Percentiles rank a stretch among this genome's conserved stretches.
These are phyloP conservation scores for Paralagenidium karlingii DNA, from an alignment of 352 stramenopile species.

Conservation along the genomic window DNA sequence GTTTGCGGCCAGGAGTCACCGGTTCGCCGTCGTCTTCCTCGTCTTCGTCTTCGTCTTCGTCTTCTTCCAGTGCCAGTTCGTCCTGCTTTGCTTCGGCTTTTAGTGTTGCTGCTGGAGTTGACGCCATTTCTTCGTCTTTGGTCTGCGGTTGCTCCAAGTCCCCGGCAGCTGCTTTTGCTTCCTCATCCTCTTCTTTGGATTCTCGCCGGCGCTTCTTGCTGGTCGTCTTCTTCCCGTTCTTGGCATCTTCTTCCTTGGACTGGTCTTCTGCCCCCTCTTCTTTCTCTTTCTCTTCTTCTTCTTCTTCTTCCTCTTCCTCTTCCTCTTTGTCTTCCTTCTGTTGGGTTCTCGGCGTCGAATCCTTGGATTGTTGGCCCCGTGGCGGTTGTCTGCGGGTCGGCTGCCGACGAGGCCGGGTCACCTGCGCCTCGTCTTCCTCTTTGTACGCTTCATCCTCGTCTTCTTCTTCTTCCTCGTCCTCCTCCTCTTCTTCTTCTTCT, in stretches of 20 bases:
- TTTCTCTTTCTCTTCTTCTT: conserved; percentile 14
- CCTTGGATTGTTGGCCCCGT: too few relatives aligned
- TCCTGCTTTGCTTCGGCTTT: conserved; percentile 2
- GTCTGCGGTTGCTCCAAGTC: conserved; percentile 10
- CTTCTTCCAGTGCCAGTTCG: conserved; percentile 10
- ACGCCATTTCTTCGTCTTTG: conserved; percentile 1
- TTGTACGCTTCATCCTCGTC: conserved; percentile 2
- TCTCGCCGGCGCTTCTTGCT: conserved; percentile 17
- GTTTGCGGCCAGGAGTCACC: not conserved
- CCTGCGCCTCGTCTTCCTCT: conserved; percentile 13
- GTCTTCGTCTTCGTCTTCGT: conserved; percentile 6
- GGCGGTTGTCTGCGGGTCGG: too few relatives aligned
- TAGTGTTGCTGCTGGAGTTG: conserved; percentile 7
- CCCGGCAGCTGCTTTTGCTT: conserved; percentile 11
- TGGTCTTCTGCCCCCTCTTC: conserved; percentile 7
- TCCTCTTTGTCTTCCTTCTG: conserved; percentile 16
- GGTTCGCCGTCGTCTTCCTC: not conserved
- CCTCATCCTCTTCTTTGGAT: conserved; percentile 2
- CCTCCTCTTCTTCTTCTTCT: conserved; percentile 7
- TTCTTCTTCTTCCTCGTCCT: conserved; percentile 8
- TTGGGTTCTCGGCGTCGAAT: too few relatives aligned
- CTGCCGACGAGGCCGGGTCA: conserved; percentile 20
- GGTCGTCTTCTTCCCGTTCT: conserved; percentile 29
- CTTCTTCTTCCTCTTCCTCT: conserved; percentile 16
- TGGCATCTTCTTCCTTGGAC: conserved; percentile 10